Percentiles rank a stretch among this genome's conserved stretches.
phyloP scores from a whole-genome alignment of 495 filamentous ascomycete species.

The Barbatosphaeria neglecta region DNA sequence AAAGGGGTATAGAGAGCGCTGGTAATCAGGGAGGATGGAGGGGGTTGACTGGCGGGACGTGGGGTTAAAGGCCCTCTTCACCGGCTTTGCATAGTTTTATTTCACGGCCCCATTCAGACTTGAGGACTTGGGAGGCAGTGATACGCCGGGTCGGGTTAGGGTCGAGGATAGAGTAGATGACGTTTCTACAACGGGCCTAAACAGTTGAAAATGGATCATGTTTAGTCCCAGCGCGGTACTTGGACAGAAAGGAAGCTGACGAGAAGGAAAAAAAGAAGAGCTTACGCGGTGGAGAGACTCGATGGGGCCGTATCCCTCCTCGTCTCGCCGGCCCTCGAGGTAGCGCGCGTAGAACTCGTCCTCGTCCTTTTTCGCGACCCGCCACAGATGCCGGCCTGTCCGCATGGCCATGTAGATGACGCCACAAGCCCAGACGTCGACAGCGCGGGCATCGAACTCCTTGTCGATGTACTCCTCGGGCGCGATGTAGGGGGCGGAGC shows the following conservation, averaged over 20 bases:
- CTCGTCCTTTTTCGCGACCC: constrained; percentile 87
- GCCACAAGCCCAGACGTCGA: constrained; percentile 95
- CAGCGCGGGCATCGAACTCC: constrained; percentile 93
- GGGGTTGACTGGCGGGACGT: constrained; percentile 15
- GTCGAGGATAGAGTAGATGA: constrained; percentile 96
- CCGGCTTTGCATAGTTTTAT: constrained; percentile 94
- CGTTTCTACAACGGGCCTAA: constrained; percentile 97
- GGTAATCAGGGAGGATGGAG: too few species aligned
- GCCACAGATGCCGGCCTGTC: constrained; percentile 90
- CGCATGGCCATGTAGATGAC: constrained; percentile 99
- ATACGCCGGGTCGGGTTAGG: constrained; percentile 88
- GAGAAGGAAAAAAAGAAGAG: constrained; percentile 6
- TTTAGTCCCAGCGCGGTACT: constrained; percentile 4
- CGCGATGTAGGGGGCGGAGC: constrained; percentile 93
- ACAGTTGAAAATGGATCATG: too few species aligned
- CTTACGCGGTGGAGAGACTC: constrained; percentile 91
- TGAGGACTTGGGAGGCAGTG: constrained; percentile 89
- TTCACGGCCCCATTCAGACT: constrained; percentile 96
- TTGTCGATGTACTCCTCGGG: constrained; percentile 91
- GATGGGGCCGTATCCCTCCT: constrained; percentile 92
- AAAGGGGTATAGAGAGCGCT: neutral
- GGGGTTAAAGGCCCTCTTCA: constrained; percentile 62
- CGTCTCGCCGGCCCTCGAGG: constrained; percentile 78
- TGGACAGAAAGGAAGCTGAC: constrained; percentile 1
- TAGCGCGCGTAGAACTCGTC: constrained; percentile 96